Evolutionary conservation across 257 asterid species (phyloP).

Genomic region (Nicotiana sylvestris): DNA sequence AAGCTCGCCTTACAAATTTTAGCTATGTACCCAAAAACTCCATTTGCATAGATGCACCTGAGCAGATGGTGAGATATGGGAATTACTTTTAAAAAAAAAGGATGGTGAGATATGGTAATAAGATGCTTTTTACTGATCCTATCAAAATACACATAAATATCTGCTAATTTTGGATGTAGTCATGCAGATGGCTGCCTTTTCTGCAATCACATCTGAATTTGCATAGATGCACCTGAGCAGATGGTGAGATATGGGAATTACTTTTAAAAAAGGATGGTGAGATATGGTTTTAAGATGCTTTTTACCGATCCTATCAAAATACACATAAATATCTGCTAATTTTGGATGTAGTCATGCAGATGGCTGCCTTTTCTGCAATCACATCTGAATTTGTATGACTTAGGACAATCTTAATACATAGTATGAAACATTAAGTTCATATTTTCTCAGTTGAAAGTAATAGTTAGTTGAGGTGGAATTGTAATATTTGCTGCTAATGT

Average conservation of each 20-base stretch:
- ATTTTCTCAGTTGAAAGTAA: neutral
- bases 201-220: neutral
- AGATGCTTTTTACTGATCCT: neutral
- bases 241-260: neutral
- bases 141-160: neutral
- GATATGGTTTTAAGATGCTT: neutral
- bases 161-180: neutral
- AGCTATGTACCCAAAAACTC: neutral
- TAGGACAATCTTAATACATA: no score
- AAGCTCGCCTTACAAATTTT: neutral
- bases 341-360: neutral
- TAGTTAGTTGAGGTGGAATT: neutral
- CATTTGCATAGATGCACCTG: neutral
- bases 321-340: neutral
- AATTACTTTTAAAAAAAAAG: neutral
- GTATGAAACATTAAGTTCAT: neutral
- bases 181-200: neutral
- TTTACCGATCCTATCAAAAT: neutral
- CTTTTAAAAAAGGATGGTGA: neutral
- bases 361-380: neutral
- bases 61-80: neutral
- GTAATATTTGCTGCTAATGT: neutral
- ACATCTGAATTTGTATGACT: neutral
- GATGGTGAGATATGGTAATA: neutral
- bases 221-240: neutral